phyloP scores from a whole-genome alignment of 129 eudicot genomes.

The Sambucus nigra region DNA sequence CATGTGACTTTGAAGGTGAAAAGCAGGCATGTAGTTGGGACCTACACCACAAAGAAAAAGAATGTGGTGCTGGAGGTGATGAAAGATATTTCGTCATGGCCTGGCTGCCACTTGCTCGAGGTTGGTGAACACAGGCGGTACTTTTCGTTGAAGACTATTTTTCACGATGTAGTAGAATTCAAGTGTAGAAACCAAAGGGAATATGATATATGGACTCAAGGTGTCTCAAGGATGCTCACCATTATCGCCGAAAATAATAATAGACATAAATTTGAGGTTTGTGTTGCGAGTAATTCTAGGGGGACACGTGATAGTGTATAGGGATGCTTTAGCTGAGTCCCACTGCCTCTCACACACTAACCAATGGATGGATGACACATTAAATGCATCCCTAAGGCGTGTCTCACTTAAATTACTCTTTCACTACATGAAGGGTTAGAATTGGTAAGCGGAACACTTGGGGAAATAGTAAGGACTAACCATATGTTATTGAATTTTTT shows the following conservation, averaged over 20 bases:
- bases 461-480: conserved; percentile 15
- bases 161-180: conserved; percentile 81
- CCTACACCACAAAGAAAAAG: no score
- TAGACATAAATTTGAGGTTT: conserved; percentile 19
- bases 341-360: no score
- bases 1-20: conserved; percentile 69
- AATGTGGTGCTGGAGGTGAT: conserved; percentile 79
- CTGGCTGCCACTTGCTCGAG: conserved; percentile 87
- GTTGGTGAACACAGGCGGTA: conserved; percentile 62
- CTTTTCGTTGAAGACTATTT: conserved; percentile 74
- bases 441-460: neutral
- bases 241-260: conserved; percentile 62
- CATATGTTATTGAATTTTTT: conserved; percentile 13
- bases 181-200: conserved; percentile 75
- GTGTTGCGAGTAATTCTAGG: no score
- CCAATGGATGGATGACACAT: no score
- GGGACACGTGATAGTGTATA: no score
- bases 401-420: no score
- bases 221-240: conserved; percentile 70
- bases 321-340: no score
- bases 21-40: no score
- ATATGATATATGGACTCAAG: conserved; percentile 85
- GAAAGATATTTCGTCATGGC: conserved; percentile 86
- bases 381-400: no score
- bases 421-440: no score